phyloP scores from a whole-genome alignment of 1,284 basidiomycete species.

The Psilocybe mexicana region DNA sequence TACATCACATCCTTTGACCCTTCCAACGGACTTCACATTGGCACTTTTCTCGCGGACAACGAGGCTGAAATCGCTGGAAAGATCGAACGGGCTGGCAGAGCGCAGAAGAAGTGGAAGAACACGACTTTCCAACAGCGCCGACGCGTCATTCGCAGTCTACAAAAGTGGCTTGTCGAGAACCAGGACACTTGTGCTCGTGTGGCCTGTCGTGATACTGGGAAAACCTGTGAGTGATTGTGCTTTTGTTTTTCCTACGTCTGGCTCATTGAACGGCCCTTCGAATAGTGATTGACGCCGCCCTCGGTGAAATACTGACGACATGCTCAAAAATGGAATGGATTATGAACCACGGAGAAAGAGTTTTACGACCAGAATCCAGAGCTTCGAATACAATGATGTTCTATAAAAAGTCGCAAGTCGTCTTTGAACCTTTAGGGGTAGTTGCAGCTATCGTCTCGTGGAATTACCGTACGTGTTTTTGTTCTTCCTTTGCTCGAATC shows the following conservation, averaged over 20 bases:
- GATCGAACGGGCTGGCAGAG: slow-evolving; percentile 64
- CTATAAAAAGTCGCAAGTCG: slow-evolving; percentile 85
- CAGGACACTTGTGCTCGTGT: slow-evolving; percentile 85
- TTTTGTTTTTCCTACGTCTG: not conserved
- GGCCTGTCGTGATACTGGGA: slow-evolving; percentile 94
- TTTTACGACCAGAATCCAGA: slow-evolving; percentile 70
- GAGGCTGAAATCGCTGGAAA: slow-evolving; percentile 68
- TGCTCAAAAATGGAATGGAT: slow-evolving; percentile 90
- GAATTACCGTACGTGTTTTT: slow-evolving; percentile 75
- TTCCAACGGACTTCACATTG: slow-evolving; percentile 80
- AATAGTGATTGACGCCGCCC: slow-evolving; percentile 82
- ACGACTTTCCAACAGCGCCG: slow-evolving; percentile 79
- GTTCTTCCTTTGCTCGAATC: not conserved
- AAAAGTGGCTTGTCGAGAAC: slow-evolving; percentile 90
- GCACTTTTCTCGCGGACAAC: slow-evolving; percentile 68
- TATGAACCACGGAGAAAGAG: slow-evolving; percentile 77
- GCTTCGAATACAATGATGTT: slow-evolving; percentile 75
- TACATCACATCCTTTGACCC: slow-evolving; percentile 93
- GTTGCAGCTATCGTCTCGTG: slow-evolving; percentile 93
- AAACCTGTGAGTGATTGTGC: slow-evolving; percentile 72
- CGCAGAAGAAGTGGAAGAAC: slow-evolving; percentile 71
- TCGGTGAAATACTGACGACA: slow-evolving; percentile 89
- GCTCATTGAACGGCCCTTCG: not conserved
- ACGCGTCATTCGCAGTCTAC: slow-evolving; percentile 80
- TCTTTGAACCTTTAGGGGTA: slow-evolving; percentile 93